phyloP scores from a whole-genome alignment of 495 filamentous ascomycete genomes.

The Penicillium macrosclerotiorum region DNA sequence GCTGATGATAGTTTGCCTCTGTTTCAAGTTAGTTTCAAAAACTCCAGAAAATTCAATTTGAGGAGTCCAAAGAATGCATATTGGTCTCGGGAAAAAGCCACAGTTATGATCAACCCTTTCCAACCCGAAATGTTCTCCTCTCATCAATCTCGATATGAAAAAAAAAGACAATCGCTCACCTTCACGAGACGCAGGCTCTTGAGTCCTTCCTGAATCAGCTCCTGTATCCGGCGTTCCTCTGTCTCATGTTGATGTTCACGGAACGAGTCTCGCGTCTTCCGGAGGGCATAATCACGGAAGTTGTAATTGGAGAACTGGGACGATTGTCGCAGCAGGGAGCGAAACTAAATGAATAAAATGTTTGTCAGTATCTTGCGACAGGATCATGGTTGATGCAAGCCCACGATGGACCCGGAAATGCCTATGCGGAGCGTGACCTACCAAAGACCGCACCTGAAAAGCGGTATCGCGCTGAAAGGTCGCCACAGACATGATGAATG shows the following conservation, averaged over 20 bases:
- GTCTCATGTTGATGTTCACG: constrained; percentile 66
- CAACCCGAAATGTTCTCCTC: background rate
- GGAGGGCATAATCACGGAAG: constrained; percentile 93
- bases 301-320: constrained; percentile 91
- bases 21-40: constrained; percentile 22
- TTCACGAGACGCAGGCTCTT: constrained; percentile 88
- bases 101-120: background rate
- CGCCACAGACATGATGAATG: constrained; percentile 46
- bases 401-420: no score
- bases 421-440: no score
- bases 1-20: constrained; percentile 94
- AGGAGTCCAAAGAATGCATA: no score
- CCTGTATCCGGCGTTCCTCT: constrained; percentile 77
- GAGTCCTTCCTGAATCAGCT: constrained; percentile 83
- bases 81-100: no score
- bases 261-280: constrained; percentile 86
- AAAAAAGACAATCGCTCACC: constrained; percentile 53
- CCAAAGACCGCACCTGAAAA: constrained; percentile 70
- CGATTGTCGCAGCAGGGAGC: constrained; percentile 83
- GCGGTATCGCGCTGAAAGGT: constrained; percentile 60
- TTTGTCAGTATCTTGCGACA: background rate
- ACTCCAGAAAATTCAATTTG: no score
- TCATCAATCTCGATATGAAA: background rate
- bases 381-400: no score
- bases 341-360: constrained; percentile 60